phyloP scores from a whole-genome alignment of 2,329 filamentous ascomycete species.

The Colletotrichum paranaense region DNA sequence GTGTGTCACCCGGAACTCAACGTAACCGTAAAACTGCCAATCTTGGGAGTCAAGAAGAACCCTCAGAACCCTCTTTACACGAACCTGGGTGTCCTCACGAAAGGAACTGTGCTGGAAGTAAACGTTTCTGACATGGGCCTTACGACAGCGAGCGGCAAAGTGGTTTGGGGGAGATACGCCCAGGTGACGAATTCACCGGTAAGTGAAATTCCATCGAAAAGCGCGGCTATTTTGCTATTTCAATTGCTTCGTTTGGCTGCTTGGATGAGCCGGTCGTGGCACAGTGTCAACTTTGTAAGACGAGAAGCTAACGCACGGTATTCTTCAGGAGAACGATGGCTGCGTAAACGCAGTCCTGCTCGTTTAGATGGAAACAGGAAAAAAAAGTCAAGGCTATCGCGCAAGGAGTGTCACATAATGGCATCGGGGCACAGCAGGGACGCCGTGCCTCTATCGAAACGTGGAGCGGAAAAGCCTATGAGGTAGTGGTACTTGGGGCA shows the following conservation, averaged over 20 bases:
- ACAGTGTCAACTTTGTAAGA: too few species aligned
- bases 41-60: conserved; percentile 72
- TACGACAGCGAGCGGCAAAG: conserved; percentile 91
- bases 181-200: conserved; percentile 63
- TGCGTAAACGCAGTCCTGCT: conserved; percentile 52
- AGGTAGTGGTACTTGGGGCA: neutral
- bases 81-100: conserved; percentile 77
- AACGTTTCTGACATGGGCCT: conserved; percentile 93
- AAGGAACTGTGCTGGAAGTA: conserved; percentile 71
- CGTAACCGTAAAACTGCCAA: conserved; percentile 89
- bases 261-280: too few species aligned
- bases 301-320: conserved; percentile 51
- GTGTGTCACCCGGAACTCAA: conserved; percentile 80
- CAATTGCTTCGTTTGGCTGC: too few species aligned
- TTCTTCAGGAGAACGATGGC: conserved; percentile 52
- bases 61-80: conserved; percentile 91
- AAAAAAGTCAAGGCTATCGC: neutral
- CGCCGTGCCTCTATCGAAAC: neutral
- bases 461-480: neutral
- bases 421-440: neutral
- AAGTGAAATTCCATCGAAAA: neutral
- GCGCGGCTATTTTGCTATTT: too few species aligned
- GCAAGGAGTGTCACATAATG: neutral
- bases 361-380: neutral
- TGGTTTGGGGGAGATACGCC: conserved; percentile 90